Evolutionary conservation across 176 grass and related monocot genomes (phyloP).

Genomic region (Hordeum marinum): DNA sequence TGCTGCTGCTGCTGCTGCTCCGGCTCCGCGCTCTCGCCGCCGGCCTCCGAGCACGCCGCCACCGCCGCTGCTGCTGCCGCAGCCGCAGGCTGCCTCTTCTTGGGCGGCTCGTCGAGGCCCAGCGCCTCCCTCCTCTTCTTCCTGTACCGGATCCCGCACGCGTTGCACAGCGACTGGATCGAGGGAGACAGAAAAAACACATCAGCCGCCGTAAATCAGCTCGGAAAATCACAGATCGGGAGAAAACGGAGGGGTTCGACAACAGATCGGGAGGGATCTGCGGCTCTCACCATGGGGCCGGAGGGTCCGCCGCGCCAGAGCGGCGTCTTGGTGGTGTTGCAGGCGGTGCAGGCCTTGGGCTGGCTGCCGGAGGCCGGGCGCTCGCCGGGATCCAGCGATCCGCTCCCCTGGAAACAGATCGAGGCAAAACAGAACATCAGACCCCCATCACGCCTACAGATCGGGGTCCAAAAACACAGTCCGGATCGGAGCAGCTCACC

Average conservation of each 20-base stretch:
- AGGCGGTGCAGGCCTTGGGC: constrained; percentile 71
- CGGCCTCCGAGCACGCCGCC: constrained; percentile 32
- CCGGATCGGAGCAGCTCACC: constrained; percentile 43
- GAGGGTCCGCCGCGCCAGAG: constrained; percentile 77
- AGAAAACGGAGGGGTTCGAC: not conserved
- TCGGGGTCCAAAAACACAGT: not conserved
- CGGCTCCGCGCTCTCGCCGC: constrained; percentile 12
- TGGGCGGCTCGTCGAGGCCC: constrained; percentile 37
- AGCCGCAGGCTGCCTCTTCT: constrained; percentile 48
- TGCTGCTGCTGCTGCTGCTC: not conserved
- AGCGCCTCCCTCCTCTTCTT: constrained; percentile 72
- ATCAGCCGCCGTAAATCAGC: not conserved
- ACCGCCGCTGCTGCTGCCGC: constrained; percentile 5
- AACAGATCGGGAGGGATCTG: constrained; percentile 2
- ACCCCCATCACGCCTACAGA: not conserved
- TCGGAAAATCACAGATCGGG: constrained; percentile 12
- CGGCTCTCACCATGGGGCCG: constrained; percentile 62
- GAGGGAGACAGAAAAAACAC: not conserved
- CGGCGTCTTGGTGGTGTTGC: constrained; percentile 76
- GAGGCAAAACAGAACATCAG: not conserved
- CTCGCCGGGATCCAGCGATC: constrained; percentile 44
- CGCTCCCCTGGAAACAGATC: constrained; percentile 25
- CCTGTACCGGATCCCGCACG: constrained; percentile 94
- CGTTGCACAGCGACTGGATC: constrained; percentile 90
- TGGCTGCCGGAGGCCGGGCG: constrained; percentile 34